These are phyloP conservation scores for Polysphondylium violaceum DNA, from an alignment of 78 protist genomes.

Conservation along the genomic window DNA sequence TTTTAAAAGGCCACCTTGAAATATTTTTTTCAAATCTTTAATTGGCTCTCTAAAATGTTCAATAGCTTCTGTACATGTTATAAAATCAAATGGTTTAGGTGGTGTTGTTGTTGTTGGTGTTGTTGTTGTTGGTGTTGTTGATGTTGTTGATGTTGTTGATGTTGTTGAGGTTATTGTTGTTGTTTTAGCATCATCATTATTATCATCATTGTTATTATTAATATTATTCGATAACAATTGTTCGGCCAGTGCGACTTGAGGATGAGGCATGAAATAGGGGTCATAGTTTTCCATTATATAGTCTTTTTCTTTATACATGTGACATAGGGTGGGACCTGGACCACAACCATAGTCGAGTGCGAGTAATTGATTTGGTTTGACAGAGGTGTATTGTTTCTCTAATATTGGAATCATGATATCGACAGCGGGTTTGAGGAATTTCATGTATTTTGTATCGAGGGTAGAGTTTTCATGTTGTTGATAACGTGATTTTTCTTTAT, in stretches of 20 bases:
- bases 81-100: conserved; percentile 37
- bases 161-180: too few relatives aligned
- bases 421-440: conserved; percentile 18
- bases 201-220: not conserved
- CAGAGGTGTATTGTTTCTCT: not conserved
- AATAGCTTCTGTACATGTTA: conserved; percentile 77
- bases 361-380: not conserved
- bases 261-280: conserved; percentile 40
- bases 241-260: not conserved
- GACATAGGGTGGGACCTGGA: conserved; percentile 46
- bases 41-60: conserved; percentile 61
- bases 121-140: not conserved
- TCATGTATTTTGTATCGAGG: conserved; percentile 20
- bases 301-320: conserved; percentile 21
- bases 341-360: conserved; percentile 77
- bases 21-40: conserved; percentile 18
- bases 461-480: conserved; percentile 36
- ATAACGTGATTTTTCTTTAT: conserved; percentile 47
- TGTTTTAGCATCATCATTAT: not conserved
- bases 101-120: not conserved
- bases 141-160: too few relatives aligned
- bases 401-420: not conserved
- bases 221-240: not conserved
- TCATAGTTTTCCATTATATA: conserved; percentile 43
- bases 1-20: not conserved